Conservation (phyloP, 169 alveolate species). For the Toxoplasma gondii region DNA sequence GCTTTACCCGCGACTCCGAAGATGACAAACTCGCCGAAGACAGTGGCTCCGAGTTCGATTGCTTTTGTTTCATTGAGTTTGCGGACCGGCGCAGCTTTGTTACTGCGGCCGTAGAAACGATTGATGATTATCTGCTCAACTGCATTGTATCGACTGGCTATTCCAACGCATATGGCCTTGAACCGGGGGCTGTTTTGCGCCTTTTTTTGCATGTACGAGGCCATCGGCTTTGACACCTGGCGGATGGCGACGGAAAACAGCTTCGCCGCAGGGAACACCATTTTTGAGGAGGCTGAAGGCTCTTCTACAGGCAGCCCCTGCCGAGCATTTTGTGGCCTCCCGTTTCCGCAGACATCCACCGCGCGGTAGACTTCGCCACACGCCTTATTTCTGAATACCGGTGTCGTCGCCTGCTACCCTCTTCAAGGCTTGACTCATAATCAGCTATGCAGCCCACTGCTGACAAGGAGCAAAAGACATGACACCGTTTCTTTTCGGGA, state of each 20-base stretch:
- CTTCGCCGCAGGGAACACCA: conserved; percentile 59
- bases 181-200: conserved; percentile 15
- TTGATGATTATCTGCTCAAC: conserved; percentile 1
- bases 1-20: conserved; percentile 39
- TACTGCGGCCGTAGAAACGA: conserved; percentile 38
- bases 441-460: too few relatives aligned
- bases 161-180: conserved; percentile 19
- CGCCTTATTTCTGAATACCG: too few relatives aligned
- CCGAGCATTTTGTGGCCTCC: too few relatives aligned
- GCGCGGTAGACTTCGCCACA: too few relatives aligned
- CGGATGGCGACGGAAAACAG: conserved; percentile 36
- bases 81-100: not conserved
- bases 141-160: conserved; percentile 9
- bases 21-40: conserved; percentile 42
- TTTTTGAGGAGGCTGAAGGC: not conserved
- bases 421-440: too few relatives aligned
- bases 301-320: too few relatives aligned
- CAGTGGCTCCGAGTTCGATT: conserved; percentile 39
- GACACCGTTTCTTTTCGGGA: too few relatives aligned
- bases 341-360: too few relatives aligned
- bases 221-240: conserved; percentile 63
- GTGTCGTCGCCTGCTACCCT: too few relatives aligned
- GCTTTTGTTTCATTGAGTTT: conserved; percentile 39
- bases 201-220: not conserved
- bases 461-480: too few relatives aligned